These are phyloP conservation scores for Astrothelium subdiscretum DNA, from an alignment of 495 filamentous ascomycete species.

Conservation along the genomic window DNA sequence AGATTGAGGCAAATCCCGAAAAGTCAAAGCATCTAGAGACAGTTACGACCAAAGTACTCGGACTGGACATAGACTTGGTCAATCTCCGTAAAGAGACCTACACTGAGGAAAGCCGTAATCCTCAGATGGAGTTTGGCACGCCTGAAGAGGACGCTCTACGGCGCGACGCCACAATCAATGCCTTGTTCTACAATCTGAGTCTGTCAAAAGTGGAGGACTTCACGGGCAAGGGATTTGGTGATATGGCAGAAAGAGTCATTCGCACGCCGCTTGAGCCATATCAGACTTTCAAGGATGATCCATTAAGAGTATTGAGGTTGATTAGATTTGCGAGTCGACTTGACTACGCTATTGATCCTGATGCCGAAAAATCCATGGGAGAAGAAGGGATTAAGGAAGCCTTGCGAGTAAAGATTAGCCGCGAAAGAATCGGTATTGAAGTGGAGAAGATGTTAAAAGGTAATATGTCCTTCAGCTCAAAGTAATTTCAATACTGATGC, in stretches of 20 bases:
- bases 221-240: constrained; percentile 57
- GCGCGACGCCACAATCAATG: constrained; percentile 89
- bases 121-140: constrained; percentile 87
- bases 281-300: constrained; percentile 92
- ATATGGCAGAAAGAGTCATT: constrained; percentile 61
- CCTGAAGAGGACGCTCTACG: constrained; percentile 80
- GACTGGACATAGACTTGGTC: constrained; percentile 84
- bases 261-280: constrained; percentile 80
- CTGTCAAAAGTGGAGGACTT: constrained; percentile 69
- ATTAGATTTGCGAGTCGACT: constrained; percentile 84
- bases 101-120: constrained; percentile 71
- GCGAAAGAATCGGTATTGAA: constrained; percentile 76
- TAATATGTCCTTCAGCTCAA: constrained; percentile 13
- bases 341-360: constrained; percentile 59
- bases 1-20: constrained; percentile 67
- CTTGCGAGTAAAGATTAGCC: constrained; percentile 79
- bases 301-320: constrained; percentile 75
- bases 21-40: constrained; percentile 98
- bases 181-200: constrained; percentile 90
- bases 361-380: constrained; percentile 62
- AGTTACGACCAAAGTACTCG: constrained; percentile 72
- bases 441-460: constrained; percentile 84
- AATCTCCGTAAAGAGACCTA: constrained; percentile 92
- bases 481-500: background rate
- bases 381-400: constrained; percentile 59